A percentile compares a stretch with the other conserved stretches of the same genome.
phyloP scores from a whole-genome alignment of 2,329 filamentous ascomycete species.

The Fusarium floridanum region DNA sequence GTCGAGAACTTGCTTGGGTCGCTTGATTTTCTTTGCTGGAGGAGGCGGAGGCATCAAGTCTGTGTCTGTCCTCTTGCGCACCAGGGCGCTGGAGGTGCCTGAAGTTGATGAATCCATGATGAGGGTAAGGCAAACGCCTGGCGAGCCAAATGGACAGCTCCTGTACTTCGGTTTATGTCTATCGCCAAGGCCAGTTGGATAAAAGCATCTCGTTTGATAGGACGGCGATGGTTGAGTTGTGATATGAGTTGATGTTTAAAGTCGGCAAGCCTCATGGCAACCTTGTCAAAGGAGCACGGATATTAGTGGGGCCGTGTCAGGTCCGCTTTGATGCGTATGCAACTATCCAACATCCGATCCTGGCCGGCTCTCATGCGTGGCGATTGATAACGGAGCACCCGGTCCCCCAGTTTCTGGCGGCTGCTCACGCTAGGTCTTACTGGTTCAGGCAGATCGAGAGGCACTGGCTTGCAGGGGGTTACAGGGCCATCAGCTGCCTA shows the following conservation, averaged over 20 bases:
- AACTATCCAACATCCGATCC: constrained; percentile 38
- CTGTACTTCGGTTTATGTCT: background rate
- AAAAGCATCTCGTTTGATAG: background rate
- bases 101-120: constrained; percentile 53
- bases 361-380: constrained; percentile 19
- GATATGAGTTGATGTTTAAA: background rate
- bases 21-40: constrained; percentile 87
- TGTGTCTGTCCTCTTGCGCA: constrained; percentile 76
- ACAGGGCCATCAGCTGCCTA: constrained; percentile 15
- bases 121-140: background rate
- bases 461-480: constrained; percentile 25
- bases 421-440: constrained; percentile 42
- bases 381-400: constrained; percentile 41
- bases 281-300: background rate
- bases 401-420: constrained; percentile 28
- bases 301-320: constrained; percentile 24
- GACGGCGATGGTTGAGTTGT: background rate
- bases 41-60: constrained; percentile 89
- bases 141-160: background rate
- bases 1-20: constrained; percentile 87
- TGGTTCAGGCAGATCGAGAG: constrained; percentile 33
- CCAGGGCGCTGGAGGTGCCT: constrained; percentile 67
- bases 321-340: constrained; percentile 37
- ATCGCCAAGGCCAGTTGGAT: too few species aligned
- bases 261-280: constrained; percentile 1